These are phyloP conservation scores for Spiraea crenata DNA, from an alignment of 331 rosid genomes.

Conservation along the genomic window DNA sequence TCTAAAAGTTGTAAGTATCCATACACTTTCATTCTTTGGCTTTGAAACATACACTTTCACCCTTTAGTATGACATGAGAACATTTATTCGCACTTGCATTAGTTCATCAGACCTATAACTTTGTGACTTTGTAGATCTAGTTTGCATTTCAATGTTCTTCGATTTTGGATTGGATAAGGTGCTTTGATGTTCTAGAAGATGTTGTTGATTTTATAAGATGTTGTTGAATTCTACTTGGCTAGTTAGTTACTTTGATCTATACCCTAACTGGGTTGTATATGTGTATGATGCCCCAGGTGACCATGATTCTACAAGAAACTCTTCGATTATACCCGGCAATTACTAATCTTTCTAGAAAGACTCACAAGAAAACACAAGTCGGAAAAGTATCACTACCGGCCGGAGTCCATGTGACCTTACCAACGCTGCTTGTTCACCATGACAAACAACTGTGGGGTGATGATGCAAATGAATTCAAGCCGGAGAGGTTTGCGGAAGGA, in stretches of 20 bases:
- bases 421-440: slow-evolving; percentile 39
- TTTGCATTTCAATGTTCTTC: no score
- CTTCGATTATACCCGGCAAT: slow-evolving; percentile 1
- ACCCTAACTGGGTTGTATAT: background rate
- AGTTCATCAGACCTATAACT: no score
- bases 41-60: no score
- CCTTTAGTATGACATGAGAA: no score
- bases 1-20: slow-evolving; percentile 25
- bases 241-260: no score
- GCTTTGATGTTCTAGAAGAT: no score
- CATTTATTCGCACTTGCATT: no score
- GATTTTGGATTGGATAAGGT: no score
- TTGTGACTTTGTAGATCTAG: no score
- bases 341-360: background rate
- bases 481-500: slow-evolving; percentile 56
- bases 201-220: no score
- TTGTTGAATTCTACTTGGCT: no score
- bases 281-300: background rate
- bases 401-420: slow-evolving; percentile 37
- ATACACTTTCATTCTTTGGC: no score
- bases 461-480: slow-evolving; percentile 54
- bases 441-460: slow-evolving; percentile 52
- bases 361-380: background rate
- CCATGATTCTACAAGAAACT: slow-evolving; percentile 1
- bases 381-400: slow-evolving; percentile 22